Percentiles rank a stretch among this genome's conserved stretches.
Evolutionary conservation across 352 stramenopile species (phyloP).

Genomic region (Globisporangium cylindrosporum): DNA sequence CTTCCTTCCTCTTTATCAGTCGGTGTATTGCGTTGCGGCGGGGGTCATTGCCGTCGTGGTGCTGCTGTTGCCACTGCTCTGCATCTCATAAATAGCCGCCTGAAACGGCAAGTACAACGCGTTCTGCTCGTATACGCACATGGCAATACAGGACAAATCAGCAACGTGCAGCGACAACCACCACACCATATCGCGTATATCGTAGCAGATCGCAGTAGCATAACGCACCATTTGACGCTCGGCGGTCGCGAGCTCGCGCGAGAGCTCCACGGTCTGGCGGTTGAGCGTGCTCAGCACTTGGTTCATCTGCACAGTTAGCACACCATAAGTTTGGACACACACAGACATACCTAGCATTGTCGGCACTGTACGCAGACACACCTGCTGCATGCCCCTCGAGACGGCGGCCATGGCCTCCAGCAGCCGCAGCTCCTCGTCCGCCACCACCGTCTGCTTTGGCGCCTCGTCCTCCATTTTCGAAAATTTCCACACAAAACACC

Average conservation of each 20-base stretch:
- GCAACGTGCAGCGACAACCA: background rate
- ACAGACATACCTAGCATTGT: too few species aligned
- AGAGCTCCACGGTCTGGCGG: constrained; percentile 42
- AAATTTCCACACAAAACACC: background rate
- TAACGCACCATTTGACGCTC: constrained; percentile 44
- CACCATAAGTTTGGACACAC: too few species aligned
- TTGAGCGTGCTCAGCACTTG: constrained; percentile 45
- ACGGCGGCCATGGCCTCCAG: constrained; percentile 41
- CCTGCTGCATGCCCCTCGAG: constrained; percentile 42
- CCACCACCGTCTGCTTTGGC: constrained; percentile 26
- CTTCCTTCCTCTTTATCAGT: background rate
- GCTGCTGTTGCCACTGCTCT: constrained; percentile 23
- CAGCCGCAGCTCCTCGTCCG: constrained; percentile 47
- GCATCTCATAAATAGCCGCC: constrained; percentile 55
- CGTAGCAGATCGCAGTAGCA: background rate
- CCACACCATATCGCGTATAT: too few species aligned
- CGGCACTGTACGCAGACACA: constrained; percentile 4
- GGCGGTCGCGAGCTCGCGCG: constrained; percentile 41
- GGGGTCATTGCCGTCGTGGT: background rate
- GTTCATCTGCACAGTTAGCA: constrained; percentile 34
- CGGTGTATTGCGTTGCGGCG: constrained; percentile 2
- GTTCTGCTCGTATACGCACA: constrained; percentile 27
- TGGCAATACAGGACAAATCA: too few species aligned
- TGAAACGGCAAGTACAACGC: constrained; percentile 55
- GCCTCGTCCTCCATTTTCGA: constrained; percentile 22